Evolutionary conservation across 257 asterid species (phyloP), one percentile per base, ranked within the genome.

Genomic region (Solanum piurae): DNA sequence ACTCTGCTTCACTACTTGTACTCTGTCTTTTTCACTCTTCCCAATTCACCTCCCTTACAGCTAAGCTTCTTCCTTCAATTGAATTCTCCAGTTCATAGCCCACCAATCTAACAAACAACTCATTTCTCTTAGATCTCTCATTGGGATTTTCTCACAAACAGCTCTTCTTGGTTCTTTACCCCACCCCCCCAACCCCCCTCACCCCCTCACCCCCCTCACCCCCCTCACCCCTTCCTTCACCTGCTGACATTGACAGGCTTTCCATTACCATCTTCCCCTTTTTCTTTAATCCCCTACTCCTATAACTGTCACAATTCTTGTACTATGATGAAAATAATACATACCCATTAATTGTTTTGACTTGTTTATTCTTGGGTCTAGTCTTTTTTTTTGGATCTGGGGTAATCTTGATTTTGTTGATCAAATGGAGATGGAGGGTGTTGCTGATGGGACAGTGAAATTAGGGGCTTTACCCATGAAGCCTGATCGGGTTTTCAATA

Each of bases 401-500:
- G 29, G 31, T 16, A 31, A 5, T 49, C 44, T 82, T 82, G 69
- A 49, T 1, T 44, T 79, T 27, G 18, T 82, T 79, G 12, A 46
- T 49, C 29, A 82, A 72, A 74, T 74, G 83, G 83, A 74, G 31
- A 82, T 46, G 69, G 69, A 46, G 12, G 69, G 44, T 46, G 86
- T 13, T 9, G 69, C 86, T 82, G 86, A 49, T 18, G 86, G 86
- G 5, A 82, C 68, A 29, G 86, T 82, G 13, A 82, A 29, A 29
- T 29, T 49, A 11, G 86, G 44, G 7, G 69, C 69, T 82, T 82
- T 82, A 3, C 69, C 86, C 1, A 82, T 82, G 69, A 49, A 82
- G 18, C 86, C 90, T 31, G 95, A 93, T 87, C 92, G 92, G 44
- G 89, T 75, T 55, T 89, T 90, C 89, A 89, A 83, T 88, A 86